Percentiles rank a stretch among this genome's conserved stretches.
phyloP scores from a whole-genome alignment of 2,329 filamentous ascomycete species.

The Monilinia fructicola region DNA sequence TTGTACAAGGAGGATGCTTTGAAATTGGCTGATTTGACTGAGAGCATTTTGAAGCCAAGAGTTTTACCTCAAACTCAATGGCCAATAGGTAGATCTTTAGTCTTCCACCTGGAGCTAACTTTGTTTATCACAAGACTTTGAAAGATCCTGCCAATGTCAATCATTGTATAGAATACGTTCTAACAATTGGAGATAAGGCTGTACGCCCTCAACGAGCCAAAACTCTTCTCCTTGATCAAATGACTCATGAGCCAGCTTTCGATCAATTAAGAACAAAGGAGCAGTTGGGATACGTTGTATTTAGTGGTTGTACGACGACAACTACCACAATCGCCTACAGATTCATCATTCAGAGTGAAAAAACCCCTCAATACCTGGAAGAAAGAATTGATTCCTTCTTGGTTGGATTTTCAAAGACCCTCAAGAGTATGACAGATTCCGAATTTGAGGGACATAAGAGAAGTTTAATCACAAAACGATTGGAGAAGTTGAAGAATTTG shows the following conservation, averaged over 20 bases:
- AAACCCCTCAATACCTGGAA: slow-evolving; percentile 79
- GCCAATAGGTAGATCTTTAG: slow-evolving; percentile 72
- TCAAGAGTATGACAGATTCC: slow-evolving; percentile 74
- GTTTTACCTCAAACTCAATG: slow-evolving; percentile 75
- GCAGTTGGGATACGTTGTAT: slow-evolving; percentile 95
- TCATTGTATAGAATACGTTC: slow-evolving; percentile 77
- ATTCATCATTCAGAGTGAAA: slow-evolving; percentile 91
- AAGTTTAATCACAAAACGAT: slow-evolving; percentile 79
- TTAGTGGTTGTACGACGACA: slow-evolving; percentile 71
- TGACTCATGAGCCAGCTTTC: slow-evolving; percentile 90
- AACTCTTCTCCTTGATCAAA: slow-evolving; percentile 79
- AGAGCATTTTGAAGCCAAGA: slow-evolving; percentile 72
- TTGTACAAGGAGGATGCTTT: slow-evolving; percentile 91
- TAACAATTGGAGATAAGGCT: slow-evolving; percentile 67
- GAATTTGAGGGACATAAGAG: slow-evolving; percentile 91
- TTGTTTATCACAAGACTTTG: slow-evolving; percentile 75
- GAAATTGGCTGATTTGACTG: slow-evolving; percentile 78
- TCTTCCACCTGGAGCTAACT: slow-evolving; percentile 79
- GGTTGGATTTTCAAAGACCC: slow-evolving; percentile 59
- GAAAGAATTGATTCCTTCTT: slow-evolving; percentile 85
- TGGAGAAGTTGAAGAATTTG: slow-evolving; percentile 92
- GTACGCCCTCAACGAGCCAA: slow-evolving; percentile 73
- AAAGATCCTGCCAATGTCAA: slow-evolving; percentile 89
- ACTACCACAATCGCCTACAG: slow-evolving; percentile 82
- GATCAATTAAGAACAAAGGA: slow-evolving; percentile 95